Percentiles rank a stretch among this genome's conserved stretches.
Conservation (phyloP, 768 basidiomycete genomes). For the Sporobolomyces roseus region DNA sequence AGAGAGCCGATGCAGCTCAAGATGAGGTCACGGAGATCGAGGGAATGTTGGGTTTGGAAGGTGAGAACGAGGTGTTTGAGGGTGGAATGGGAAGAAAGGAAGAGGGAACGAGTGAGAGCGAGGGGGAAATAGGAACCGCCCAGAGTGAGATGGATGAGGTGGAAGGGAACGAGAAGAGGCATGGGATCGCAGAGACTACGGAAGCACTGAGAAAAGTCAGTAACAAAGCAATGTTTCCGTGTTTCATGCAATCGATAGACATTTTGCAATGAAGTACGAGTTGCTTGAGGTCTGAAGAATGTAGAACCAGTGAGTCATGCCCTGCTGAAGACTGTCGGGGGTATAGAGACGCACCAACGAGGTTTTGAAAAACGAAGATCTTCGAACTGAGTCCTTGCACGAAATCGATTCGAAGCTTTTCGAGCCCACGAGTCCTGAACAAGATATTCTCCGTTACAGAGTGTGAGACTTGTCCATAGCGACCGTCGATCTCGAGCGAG, state of each 20-base stretch:
- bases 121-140: conserved; percentile 7
- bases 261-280: too few species aligned
- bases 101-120: not conserved
- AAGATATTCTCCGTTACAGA: not conserved
- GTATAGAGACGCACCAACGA: not conserved
- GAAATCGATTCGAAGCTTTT: conserved; percentile 4
- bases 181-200: not conserved
- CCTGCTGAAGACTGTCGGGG: too few species aligned
- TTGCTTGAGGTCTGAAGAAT: too few species aligned
- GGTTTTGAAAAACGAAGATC: not conserved
- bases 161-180: not conserved
- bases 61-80: conserved; percentile 1
- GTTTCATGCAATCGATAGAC: too few species aligned
- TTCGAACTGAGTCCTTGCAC: conserved; percentile 2
- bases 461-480: not conserved
- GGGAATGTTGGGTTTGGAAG: conserved; percentile 4
- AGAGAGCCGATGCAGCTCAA: not conserved
- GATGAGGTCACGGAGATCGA: not conserved
- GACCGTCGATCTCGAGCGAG: conserved; percentile 4
- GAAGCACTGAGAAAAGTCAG: too few species aligned
- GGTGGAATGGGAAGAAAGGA: not conserved
- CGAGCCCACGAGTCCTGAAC: not conserved
- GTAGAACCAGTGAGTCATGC: too few species aligned
- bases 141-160: conserved; percentile 2
- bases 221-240: not conserved